Evolutionary conservation across 2,329 filamentous ascomycete genomes (phyloP).

Genomic region (Nemania sp.): DNA sequence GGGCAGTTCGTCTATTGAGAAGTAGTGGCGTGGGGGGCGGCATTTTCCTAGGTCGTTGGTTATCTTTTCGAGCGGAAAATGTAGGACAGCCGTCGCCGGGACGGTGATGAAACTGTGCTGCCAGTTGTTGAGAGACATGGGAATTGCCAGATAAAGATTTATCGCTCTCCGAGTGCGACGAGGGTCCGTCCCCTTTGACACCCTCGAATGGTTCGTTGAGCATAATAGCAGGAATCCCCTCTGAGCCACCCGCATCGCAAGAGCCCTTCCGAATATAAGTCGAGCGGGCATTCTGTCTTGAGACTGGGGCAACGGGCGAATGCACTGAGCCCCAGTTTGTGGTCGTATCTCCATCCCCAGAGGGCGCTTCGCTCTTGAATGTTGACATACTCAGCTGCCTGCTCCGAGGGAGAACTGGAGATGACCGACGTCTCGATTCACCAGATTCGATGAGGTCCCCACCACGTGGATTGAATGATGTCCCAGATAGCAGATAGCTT

Average conservation of each 20-base stretch:
- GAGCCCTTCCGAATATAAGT: conserved; percentile 45
- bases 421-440: conserved; percentile 52
- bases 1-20: conserved; percentile 49
- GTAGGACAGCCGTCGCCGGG: conserved; percentile 63
- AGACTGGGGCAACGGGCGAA: conserved; percentile 51
- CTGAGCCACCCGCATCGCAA: conserved; percentile 21
- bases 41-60: conserved; percentile 53
- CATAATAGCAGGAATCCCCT: conserved; percentile 50
- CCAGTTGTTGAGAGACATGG: conserved; percentile 1
- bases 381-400: conserved; percentile 45
- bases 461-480: conserved; percentile 29
- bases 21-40: conserved; percentile 61
- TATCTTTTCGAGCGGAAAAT: conserved; percentile 59
- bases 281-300: conserved; percentile 47
- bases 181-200: conserved; percentile 32
- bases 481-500: conserved; percentile 47
- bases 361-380: conserved; percentile 43
- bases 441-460: conserved; percentile 28
- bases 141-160: conserved; percentile 25
- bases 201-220: conserved; percentile 45
- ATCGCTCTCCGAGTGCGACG: conserved; percentile 39
- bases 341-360: conserved; percentile 48
- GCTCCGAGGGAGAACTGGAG: conserved; percentile 51
- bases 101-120: conserved; percentile 56
- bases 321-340: conserved; percentile 57